Base-by-base conservation (phyloP, 2,329 filamentous ascomycete genomes). In the Lachnellula arida region DNA sequence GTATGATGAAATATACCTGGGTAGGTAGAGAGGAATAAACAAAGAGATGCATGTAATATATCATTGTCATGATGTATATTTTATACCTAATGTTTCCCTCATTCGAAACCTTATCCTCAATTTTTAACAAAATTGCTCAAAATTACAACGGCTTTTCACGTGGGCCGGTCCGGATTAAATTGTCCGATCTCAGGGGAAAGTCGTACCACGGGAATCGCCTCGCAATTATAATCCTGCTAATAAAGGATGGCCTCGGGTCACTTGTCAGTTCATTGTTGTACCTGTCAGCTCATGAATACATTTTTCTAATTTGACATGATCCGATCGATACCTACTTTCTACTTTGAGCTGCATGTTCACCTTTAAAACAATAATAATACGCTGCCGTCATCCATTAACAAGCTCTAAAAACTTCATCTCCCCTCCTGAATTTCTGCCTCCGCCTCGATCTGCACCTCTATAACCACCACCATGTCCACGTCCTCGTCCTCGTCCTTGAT, bases 121-220 rank as follows among this genome's bases (percentile, higher is more conserved):
- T 32, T 32, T 32, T 8, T 32, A 9, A 32, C 28, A 32, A 32
- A 32, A 32, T 8, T 32, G 28, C 28, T 28, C 7, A 25, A 32
- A 32, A 32, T 32, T 11, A 11, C 9, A 32, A 32, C 28, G 28
- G 7, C 28, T 32, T 25, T 32, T 32, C 28, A 32, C 28, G 28
- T 32, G 28, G 8, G 25, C 8, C 9, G 25, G 25, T 8, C 19
- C 2, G 25, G 25, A 28, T 28, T 28, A 28, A 6, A 28, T 28
- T 32, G 28, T 32, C 28, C 55, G 52, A 57, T 60, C 28, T 46
- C 34, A 43, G 40, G 44, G 47, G 56, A 46, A 48, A 51, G 49
- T 60, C 55, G 57, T 58, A 51, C 54, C 55, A 59, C 51, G 54
- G 49, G 34, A 46, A 53, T 62, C 60, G 48, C 51, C 53, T 55